Percentiles rank a stretch among this genome's conserved stretches.
These are phyloP conservation scores for Aspergillus sp. DNA, from an alignment of 2,329 filamentous ascomycete species.

Conservation along the genomic window DNA sequence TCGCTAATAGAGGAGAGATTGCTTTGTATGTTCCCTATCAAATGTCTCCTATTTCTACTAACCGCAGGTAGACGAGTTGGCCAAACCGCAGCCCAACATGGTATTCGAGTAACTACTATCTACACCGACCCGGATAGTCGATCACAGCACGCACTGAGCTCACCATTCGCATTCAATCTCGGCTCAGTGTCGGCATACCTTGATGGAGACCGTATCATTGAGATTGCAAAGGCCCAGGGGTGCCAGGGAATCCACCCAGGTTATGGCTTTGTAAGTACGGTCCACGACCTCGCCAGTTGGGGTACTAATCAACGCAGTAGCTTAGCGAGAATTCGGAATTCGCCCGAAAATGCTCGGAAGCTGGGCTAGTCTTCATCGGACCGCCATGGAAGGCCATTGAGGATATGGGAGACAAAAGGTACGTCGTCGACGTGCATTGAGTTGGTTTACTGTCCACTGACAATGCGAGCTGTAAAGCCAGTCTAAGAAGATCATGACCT, in stretches of 20 bases:
- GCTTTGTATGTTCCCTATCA: slow-evolving; percentile 58
- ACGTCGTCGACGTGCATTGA: slow-evolving; percentile 5
- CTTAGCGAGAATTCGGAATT: slow-evolving; percentile 92
- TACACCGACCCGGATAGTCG: slow-evolving; percentile 89
- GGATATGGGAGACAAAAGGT: slow-evolving; percentile 89
- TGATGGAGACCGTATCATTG: slow-evolving; percentile 89
- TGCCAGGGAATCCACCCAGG: slow-evolving; percentile 93
- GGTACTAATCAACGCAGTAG: slow-evolving; percentile 24
- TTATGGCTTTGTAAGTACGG: slow-evolving; percentile 70
- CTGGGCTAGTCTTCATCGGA: slow-evolving; percentile 91
- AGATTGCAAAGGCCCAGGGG: slow-evolving; percentile 78
- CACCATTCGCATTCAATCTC: slow-evolving; percentile 79
- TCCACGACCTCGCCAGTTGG: background rate
- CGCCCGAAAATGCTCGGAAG: slow-evolving; percentile 81
- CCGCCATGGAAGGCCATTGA: slow-evolving; percentile 76
- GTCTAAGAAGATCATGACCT: slow-evolving; percentile 95
- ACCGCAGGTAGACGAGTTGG: slow-evolving; percentile 66
- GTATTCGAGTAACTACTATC: slow-evolving; percentile 88
- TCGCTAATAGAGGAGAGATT: slow-evolving; percentile 96
- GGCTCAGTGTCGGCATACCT: slow-evolving; percentile 84
- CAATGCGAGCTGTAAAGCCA: slow-evolving; percentile 43
- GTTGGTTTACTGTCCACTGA: slow-evolving; percentile 7
- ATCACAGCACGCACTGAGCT: slow-evolving; percentile 84
- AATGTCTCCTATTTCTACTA: slow-evolving; percentile 5
- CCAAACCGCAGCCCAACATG: slow-evolving; percentile 80